Percentiles rank a stretch among this genome's conserved stretches.
Conservation (phyloP, 2,329 filamentous ascomycete species). For the Hypoxylon sp. region DNA sequence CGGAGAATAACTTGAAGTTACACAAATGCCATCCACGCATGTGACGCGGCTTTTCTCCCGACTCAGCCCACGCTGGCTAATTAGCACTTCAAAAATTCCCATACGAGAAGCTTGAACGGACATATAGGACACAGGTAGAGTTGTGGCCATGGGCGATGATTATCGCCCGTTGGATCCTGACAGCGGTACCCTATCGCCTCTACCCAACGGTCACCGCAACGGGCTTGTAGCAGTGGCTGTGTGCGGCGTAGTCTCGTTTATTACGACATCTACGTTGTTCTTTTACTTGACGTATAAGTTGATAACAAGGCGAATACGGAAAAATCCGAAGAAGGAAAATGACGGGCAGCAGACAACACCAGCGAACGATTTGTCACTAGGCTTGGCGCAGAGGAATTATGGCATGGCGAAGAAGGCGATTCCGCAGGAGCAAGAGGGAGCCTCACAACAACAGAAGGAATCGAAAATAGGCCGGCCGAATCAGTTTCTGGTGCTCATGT, state of each 20-base stretch:
- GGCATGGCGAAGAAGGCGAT: constrained; percentile 32
- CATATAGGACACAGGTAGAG: constrained; percentile 4
- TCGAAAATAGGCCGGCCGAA: constrained; percentile 60
- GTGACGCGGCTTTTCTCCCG: constrained; percentile 9
- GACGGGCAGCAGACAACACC: constrained; percentile 25
- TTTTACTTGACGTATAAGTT: constrained; percentile 53
- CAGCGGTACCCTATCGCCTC: constrained; percentile 50
- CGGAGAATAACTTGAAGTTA: constrained; percentile 19
- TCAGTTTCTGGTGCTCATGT: constrained; percentile 76
- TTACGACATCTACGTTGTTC: constrained; percentile 51
- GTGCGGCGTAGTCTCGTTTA: constrained; percentile 54
- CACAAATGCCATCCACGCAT: not conserved
- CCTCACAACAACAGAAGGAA: not conserved
- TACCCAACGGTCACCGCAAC: constrained; percentile 51
- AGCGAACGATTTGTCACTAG: constrained; percentile 36
- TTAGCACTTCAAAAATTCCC: not conserved
- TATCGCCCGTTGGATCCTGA: constrained; percentile 24
- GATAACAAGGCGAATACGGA: constrained; percentile 50
- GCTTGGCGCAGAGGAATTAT: constrained; percentile 39
- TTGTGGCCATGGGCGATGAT: constrained; percentile 28
- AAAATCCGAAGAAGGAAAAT: constrained; percentile 36
- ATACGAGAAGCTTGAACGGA: not conserved
- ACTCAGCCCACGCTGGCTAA: not conserved
- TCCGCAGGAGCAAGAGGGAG: constrained; percentile 19
- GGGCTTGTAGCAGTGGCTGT: constrained; percentile 55